Evolutionary conservation across 2,329 filamentous ascomycete genomes (phyloP).

Genomic region (Escovopsis weberi): DNA sequence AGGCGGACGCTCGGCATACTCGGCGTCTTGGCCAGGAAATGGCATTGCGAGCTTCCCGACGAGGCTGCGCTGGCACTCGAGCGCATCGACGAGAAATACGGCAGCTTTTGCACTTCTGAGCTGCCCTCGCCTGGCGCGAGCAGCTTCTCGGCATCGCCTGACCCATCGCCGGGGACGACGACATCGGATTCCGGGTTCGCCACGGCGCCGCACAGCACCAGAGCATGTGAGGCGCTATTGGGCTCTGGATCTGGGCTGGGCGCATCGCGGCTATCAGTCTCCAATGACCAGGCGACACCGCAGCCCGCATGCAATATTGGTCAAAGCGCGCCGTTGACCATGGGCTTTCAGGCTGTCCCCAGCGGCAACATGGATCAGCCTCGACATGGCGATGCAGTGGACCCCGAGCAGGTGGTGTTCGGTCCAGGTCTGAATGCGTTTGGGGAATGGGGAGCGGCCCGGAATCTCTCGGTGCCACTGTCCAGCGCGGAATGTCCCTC

Average conservation of each 20-base stretch:
- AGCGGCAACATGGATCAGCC: not conserved
- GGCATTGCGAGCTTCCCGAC: slow-evolving; percentile 74
- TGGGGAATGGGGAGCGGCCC: slow-evolving; percentile 11
- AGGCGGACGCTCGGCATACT: slow-evolving; percentile 74
- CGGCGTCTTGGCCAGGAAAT: slow-evolving; percentile 72
- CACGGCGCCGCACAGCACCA: slow-evolving; percentile 15
- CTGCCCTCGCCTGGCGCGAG: slow-evolving; percentile 35
- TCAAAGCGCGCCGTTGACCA: slow-evolving; percentile 6
- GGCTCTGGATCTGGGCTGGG: slow-evolving; percentile 12
- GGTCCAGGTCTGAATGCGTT: slow-evolving; percentile 9
- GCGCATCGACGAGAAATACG: slow-evolving; percentile 67
- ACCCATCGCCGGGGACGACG: slow-evolving; percentile 13
- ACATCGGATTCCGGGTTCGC: slow-evolving; percentile 14
- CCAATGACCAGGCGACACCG: slow-evolving; percentile 8
- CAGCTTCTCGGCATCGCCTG: slow-evolving; percentile 14
- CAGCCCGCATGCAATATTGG: slow-evolving; percentile 3
- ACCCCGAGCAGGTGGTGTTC: slow-evolving; percentile 10
- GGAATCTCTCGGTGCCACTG: slow-evolving; percentile 1
- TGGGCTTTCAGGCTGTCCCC: slow-evolving; percentile 3
- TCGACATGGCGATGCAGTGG: slow-evolving; percentile 6
- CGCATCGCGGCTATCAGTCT: slow-evolving; percentile 18
- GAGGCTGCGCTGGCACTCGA: slow-evolving; percentile 67
- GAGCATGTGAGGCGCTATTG: too few species aligned
- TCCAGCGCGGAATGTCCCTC: not conserved
- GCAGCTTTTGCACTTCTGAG: slow-evolving; percentile 49